phyloP scores from a whole-genome alignment of 2,329 filamentous ascomycete genomes.

The Aspergillus pseudoviridinutans region DNA sequence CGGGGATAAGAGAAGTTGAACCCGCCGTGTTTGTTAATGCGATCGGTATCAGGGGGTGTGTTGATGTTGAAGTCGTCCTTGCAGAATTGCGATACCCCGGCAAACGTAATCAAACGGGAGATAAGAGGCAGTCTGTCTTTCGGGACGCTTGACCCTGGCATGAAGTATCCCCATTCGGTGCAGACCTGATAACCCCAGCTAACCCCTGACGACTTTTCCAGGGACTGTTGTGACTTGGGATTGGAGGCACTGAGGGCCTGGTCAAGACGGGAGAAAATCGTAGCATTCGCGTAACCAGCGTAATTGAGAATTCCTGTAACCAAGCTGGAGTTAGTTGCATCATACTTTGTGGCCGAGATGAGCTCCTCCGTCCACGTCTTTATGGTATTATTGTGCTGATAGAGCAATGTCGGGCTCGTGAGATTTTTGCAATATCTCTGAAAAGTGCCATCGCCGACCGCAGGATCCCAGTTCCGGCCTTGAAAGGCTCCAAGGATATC shows the following conservation, averaged over 20 bases:
- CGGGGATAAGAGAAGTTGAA: slow-evolving; percentile 69
- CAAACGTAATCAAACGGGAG: slow-evolving; percentile 64
- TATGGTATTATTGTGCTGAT: slow-evolving; percentile 36
- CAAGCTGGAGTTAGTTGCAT: slow-evolving; percentile 37
- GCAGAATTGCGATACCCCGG: slow-evolving; percentile 62
- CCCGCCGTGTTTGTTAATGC: slow-evolving; percentile 73
- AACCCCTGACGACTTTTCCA: slow-evolving; percentile 34
- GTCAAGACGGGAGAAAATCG: slow-evolving; percentile 37
- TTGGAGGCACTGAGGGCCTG: neutral
- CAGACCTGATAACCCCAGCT: slow-evolving; percentile 58
- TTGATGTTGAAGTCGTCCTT: slow-evolving; percentile 66
- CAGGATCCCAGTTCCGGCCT: slow-evolving; percentile 58
- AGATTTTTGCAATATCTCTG: slow-evolving; percentile 55
- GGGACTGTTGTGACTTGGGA: neutral
- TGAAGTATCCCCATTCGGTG: slow-evolving; percentile 70
- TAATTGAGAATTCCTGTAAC: slow-evolving; percentile 54
- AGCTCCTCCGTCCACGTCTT: slow-evolving; percentile 14
- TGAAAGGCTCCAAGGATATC: slow-evolving; percentile 52
- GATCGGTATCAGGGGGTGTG: slow-evolving; percentile 56
- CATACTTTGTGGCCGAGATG: slow-evolving; percentile 10
- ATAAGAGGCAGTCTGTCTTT: slow-evolving; percentile 62
- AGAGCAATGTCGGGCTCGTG: slow-evolving; percentile 44
- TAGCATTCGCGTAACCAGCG: slow-evolving; percentile 52
- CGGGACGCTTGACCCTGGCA: slow-evolving; percentile 68
- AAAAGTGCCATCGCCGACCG: slow-evolving; percentile 47